These are phyloP conservation scores for Pseudogymnoascus sp. DNA, from an alignment of 2,329 filamentous ascomycete genomes.

Conservation along the genomic window DNA sequence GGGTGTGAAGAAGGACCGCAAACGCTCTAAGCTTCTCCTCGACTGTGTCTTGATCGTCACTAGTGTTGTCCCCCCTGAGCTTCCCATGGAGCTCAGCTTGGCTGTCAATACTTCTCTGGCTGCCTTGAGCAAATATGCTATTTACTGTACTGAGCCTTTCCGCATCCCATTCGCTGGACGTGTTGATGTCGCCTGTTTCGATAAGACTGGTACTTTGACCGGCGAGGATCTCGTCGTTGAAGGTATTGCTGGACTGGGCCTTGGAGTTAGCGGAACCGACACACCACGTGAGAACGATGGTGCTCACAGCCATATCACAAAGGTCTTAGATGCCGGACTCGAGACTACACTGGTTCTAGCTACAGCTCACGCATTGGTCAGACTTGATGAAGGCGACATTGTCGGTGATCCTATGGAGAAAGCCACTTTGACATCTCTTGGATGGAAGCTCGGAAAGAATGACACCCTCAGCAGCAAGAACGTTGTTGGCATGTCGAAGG, in stretches of 20 bases:
- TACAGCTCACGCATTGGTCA: constrained; percentile 90
- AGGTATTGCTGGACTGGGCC: constrained; percentile 80
- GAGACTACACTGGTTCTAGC: constrained; percentile 90
- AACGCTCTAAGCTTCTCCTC: constrained; percentile 91
- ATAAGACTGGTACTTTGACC: constrained; percentile 95
- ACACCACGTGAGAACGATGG: constrained; percentile 65
- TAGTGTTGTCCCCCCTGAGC: constrained; percentile 93
- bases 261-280: constrained; percentile 58
- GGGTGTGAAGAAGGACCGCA: constrained; percentile 87
- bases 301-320: constrained; percentile 69
- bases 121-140: constrained; percentile 87
- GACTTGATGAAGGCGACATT: constrained; percentile 91
- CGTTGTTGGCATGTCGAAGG: constrained; percentile 35
- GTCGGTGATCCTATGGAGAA: constrained; percentile 99
- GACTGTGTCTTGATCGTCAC: constrained; percentile 98
- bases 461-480: constrained; percentile 70
- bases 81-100: constrained; percentile 95
- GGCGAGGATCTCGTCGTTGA: constrained; percentile 96
- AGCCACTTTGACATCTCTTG: constrained; percentile 79
- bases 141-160: constrained; percentile 98
- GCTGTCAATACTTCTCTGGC: constrained; percentile 97
- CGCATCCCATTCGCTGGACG: constrained; percentile 93
- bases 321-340: constrained; percentile 60
- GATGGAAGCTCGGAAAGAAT: constrained; percentile 86
- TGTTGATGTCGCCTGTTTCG: constrained; percentile 94